phyloP scores from a whole-genome alignment of 345 rosid genomes.

The Mallotus nudiflorus region DNA sequence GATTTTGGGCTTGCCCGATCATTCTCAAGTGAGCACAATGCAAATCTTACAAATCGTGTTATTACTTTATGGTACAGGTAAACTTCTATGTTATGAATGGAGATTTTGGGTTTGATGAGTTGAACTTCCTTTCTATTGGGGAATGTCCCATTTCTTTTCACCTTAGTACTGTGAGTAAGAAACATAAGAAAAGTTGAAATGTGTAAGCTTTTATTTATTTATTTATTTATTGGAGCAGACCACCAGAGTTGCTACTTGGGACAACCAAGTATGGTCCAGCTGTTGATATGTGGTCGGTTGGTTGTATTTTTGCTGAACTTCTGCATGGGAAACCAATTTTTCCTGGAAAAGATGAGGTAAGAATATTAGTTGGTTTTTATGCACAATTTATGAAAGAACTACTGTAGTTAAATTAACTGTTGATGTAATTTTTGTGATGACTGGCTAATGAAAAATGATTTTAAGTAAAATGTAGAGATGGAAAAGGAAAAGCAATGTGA shows the following conservation, averaged over 20 bases:
- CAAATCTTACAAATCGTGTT: conserved; percentile 81
- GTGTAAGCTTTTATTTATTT: background rate
- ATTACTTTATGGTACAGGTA: conserved; percentile 97
- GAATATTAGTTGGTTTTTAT: too few relatives aligned
- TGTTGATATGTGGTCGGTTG: conserved; percentile 97
- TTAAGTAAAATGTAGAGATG: too few relatives aligned
- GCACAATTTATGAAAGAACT: too few relatives aligned
- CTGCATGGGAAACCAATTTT: conserved; percentile 84
- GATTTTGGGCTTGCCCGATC: conserved; percentile 95
- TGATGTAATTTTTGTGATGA: too few relatives aligned
- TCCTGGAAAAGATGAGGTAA: conserved; percentile 90
- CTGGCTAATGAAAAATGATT: too few relatives aligned
- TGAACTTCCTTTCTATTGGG: background rate
- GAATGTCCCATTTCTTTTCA: background rate
- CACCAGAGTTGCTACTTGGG: conserved; percentile 94
- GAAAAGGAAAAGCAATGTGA: too few relatives aligned
- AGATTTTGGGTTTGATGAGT: background rate
- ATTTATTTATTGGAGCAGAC: conserved; percentile 43
- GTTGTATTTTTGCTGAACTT: conserved; percentile 93
- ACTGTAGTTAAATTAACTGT: too few relatives aligned
- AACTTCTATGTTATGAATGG: background rate
- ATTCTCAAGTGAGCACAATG: conserved; percentile 66
- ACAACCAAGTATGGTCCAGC: conserved; percentile 93
- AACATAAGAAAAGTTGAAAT: background rate
- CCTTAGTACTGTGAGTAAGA: background rate